phyloP scores from a whole-genome alignment of 192 early-diverging fungal species.

The Backusella liffmaniae region DNA sequence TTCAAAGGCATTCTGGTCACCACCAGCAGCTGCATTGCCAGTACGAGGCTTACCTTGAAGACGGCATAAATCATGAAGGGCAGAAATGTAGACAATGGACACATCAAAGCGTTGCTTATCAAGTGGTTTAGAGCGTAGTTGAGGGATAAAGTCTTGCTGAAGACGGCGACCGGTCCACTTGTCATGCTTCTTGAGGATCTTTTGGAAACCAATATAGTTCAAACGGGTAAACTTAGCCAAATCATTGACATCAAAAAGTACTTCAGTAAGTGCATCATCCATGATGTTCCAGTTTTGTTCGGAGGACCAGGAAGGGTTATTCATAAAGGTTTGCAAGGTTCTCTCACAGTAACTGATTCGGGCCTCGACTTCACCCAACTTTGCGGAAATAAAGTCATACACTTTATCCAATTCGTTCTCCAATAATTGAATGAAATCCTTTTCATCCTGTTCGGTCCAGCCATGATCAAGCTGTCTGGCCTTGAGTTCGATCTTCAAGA shows the following conservation, averaged over 20 bases:
- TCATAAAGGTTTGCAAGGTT: conserved; percentile 48
- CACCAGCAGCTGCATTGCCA: conserved; percentile 37
- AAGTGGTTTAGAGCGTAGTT: conserved; percentile 79
- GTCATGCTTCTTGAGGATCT: conserved; percentile 99
- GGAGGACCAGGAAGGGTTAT: conserved; percentile 50
- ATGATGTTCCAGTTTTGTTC: conserved; percentile 51
- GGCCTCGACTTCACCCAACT: conserved; percentile 73
- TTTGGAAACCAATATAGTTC: conserved; percentile 82
- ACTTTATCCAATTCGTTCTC: conserved; percentile 91
- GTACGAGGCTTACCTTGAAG: conserved; percentile 40
- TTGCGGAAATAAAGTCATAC: conserved; percentile 68
- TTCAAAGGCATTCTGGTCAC: conserved; percentile 61
- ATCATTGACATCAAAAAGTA: conserved; percentile 77
- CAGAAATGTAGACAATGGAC: conserved; percentile 82
- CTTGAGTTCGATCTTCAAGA: conserved; percentile 84
- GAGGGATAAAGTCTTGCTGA: conserved; percentile 70
- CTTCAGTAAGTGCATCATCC: conserved; percentile 63
- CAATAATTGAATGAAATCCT: conserved; percentile 73
- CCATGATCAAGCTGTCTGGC: conserved; percentile 53
- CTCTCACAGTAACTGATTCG: conserved; percentile 70
- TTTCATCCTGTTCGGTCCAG: conserved; percentile 71
- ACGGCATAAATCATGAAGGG: conserved; percentile 70
- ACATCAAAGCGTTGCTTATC: conserved; percentile 88
- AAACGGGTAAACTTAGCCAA: conserved; percentile 76
- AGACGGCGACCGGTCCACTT: conserved; percentile 79